Conservation (phyloP, 2,329 filamentous ascomycete species). For the Seiridium cupressi region DNA sequence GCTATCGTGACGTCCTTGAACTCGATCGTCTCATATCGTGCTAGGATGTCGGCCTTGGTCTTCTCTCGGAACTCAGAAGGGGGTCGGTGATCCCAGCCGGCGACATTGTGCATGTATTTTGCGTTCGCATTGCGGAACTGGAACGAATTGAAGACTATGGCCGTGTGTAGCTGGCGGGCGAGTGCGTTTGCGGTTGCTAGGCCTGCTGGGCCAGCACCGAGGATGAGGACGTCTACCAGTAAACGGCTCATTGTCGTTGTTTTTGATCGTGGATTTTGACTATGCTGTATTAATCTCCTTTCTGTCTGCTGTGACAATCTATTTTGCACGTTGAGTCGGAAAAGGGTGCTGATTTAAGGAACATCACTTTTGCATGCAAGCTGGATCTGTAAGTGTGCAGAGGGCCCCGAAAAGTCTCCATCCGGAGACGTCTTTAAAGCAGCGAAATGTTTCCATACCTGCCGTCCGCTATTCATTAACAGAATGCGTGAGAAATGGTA, state of each 20-base stretch:
- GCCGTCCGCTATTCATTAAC: too few relatives aligned
- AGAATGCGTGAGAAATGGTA: too few relatives aligned
- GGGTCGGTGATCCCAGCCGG: constrained; percentile 5
- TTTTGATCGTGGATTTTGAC: neutral
- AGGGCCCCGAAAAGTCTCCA: neutral
- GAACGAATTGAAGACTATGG: constrained; percentile 6
- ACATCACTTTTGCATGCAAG: neutral
- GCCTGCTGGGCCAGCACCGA: constrained; percentile 9
- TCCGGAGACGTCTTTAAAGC: neutral
- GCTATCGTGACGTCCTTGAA: neutral
- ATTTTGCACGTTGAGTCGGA: neutral
- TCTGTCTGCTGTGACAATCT: neutral
- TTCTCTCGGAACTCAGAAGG: constrained; percentile 2
- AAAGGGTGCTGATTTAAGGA: too few relatives aligned
- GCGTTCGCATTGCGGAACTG: constrained; percentile 5
- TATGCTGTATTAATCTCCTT: neutral
- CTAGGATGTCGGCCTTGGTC: neutral
- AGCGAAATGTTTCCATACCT: too few relatives aligned
- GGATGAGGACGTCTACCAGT: constrained; percentile 6
- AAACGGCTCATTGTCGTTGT: neutral
- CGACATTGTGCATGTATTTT: constrained; percentile 9
- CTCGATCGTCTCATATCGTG: neutral
- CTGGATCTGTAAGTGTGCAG: neutral
- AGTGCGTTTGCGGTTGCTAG: constrained; percentile 3
- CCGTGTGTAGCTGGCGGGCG: constrained; percentile 4